Percentiles rank a stretch among this genome's conserved stretches.
These are phyloP conservation scores for Tanozyma kutaoensis DNA, from an alignment of 805 yeast species.

Conservation along the genomic window DNA sequence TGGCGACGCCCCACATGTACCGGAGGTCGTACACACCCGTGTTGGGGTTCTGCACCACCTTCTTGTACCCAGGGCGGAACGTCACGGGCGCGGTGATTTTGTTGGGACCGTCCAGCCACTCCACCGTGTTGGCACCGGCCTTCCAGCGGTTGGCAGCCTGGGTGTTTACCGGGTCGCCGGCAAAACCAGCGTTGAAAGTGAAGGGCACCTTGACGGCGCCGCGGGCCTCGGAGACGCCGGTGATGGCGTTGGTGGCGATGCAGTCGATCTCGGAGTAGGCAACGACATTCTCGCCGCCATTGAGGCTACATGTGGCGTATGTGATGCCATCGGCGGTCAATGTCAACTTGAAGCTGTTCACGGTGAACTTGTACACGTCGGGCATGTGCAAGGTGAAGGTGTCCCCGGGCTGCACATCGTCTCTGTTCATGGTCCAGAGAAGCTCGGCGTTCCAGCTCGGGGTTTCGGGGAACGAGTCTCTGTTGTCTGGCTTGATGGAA, in stretches of 20 bases:
- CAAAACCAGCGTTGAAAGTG: slow-evolving; percentile 9
- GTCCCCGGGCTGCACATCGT: slow-evolving; percentile 10
- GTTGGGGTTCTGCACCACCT: neutral
- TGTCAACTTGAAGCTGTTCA: slow-evolving; percentile 3
- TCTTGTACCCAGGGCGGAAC: slow-evolving; percentile 2
- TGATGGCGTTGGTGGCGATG: slow-evolving; percentile 6
- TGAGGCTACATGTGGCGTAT: slow-evolving; percentile 4
- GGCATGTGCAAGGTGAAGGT: slow-evolving; percentile 14
- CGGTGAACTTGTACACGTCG: slow-evolving; percentile 11
- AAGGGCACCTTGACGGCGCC: slow-evolving; percentile 11
- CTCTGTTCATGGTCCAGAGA: slow-evolving; percentile 9
- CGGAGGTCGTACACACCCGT: too few relatives aligned
- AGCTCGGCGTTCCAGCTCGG: slow-evolving; percentile 9
- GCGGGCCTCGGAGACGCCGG: slow-evolving; percentile 3
- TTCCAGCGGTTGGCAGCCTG: slow-evolving; percentile 7
- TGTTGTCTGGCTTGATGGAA: too few relatives aligned
- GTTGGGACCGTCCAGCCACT: slow-evolving; percentile 7
- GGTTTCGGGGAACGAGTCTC: neutral
- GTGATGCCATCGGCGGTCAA: slow-evolving; percentile 2
- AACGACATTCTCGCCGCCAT: slow-evolving; percentile 6
- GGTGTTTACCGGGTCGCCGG: slow-evolving; percentile 4
- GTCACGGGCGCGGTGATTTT: too few relatives aligned
- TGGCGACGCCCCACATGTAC: too few relatives aligned
- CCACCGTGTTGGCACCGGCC: slow-evolving; percentile 10
- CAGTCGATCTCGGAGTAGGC: slow-evolving; percentile 8